These are phyloP conservation scores for Sporothrix brasiliensis DNA, from an alignment of 2,329 filamentous ascomycete genomes.

Conservation along the genomic window DNA sequence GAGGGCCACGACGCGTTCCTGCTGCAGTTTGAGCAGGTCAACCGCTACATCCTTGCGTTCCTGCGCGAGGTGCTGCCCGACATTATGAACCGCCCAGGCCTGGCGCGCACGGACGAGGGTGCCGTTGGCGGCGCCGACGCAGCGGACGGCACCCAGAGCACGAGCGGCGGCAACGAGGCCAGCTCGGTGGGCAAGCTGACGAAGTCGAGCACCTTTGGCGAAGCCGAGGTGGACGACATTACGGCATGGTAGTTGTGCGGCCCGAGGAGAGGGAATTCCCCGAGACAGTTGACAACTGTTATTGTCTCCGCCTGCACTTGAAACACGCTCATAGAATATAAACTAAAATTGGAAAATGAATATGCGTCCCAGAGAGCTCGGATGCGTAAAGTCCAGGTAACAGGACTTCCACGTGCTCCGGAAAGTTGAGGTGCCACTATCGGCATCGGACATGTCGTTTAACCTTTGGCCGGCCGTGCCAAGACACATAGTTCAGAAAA, in stretches of 20 bases:
- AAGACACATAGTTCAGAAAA: not conserved
- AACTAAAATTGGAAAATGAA: conserved; percentile 18
- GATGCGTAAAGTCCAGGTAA: too few relatives aligned
- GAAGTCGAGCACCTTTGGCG: conserved; percentile 90
- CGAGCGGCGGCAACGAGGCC: conserved; percentile 48
- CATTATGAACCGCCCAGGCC: conserved; percentile 68
- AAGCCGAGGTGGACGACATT: conserved; percentile 95
- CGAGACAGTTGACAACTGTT: too few relatives aligned
- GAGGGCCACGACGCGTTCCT: conserved; percentile 97
- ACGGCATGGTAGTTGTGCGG: conserved; percentile 73
- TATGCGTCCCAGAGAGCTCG: not conserved
- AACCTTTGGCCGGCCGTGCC: not conserved
- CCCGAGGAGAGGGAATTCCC: not conserved
- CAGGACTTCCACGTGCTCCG: too few relatives aligned
- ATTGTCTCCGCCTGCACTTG: not conserved
- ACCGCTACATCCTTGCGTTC: conserved; percentile 81
- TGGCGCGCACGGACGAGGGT: not conserved
- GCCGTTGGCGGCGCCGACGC: not conserved
- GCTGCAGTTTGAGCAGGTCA: conserved; percentile 96
- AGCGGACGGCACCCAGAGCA: conserved; percentile 42
- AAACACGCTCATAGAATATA: conserved; percentile 7
- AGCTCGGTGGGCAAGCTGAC: conserved; percentile 64
- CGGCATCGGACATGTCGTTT: too few relatives aligned
- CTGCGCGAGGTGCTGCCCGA: conserved; percentile 80
- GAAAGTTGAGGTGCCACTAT: too few relatives aligned